Conservation (phyloP, 495 filamentous ascomycete species). For the Beverwykella pulmonaria region DNA sequence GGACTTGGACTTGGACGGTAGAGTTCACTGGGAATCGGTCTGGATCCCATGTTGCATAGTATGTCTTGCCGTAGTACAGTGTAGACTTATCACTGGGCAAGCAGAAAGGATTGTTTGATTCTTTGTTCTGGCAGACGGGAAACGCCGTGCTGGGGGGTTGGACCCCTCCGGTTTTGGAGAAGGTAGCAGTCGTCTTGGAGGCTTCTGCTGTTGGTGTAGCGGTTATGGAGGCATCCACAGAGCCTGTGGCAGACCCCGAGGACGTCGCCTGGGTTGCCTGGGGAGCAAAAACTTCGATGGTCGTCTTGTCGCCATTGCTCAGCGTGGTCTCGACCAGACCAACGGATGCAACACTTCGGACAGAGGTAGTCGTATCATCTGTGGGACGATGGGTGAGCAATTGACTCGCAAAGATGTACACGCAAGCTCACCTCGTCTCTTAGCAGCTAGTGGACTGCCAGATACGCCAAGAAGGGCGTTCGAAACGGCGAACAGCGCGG, state of each 20-base stretch:
- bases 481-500: constrained; percentile 28
- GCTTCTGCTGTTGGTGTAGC: constrained; percentile 22
- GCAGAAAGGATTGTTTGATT: constrained; percentile 46
- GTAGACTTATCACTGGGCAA: constrained; percentile 45
- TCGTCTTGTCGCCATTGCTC: constrained; percentile 31
- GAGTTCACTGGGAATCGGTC: constrained; percentile 48
- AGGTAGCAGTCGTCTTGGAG: constrained; percentile 23
- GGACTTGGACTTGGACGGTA: constrained; percentile 49
- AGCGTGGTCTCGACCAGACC: constrained; percentile 25
- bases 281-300: constrained; percentile 28
- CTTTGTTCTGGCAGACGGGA: constrained; percentile 41
- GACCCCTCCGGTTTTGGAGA: constrained; percentile 11
- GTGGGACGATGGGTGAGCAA: not conserved
- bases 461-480: constrained; percentile 28
- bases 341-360: constrained; percentile 13
- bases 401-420: not conserved
- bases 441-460: constrained; percentile 33
- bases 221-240: not conserved
- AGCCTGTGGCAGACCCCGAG: constrained; percentile 8
- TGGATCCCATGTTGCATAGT: constrained; percentile 53
- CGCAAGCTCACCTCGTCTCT: constrained; percentile 36
- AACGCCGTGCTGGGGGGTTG: constrained; percentile 39
- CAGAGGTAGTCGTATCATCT: constrained; percentile 5
- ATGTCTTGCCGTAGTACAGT: constrained; percentile 48
- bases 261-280: constrained; percentile 6